Conservation (phyloP, 2,329 filamentous ascomycete species). For the Aspergillus carbonarius region DNA sequence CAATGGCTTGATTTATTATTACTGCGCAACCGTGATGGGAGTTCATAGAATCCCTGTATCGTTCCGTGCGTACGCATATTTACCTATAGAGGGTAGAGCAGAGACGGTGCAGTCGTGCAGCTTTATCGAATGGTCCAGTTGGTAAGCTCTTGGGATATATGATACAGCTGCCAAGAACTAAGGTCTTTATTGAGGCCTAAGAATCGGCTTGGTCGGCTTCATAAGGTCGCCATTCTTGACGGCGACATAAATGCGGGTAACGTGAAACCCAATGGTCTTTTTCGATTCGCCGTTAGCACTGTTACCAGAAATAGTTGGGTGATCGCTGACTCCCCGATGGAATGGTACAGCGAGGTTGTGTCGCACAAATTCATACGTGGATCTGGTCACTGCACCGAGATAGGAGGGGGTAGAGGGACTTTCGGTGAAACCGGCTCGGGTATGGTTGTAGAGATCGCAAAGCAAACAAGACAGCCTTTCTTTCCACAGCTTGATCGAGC, state of each 20-base stretch:
- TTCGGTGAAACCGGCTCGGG: conserved; percentile 11
- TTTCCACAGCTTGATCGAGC: background rate
- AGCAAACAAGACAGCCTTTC: background rate
- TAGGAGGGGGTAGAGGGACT: conserved; percentile 15
- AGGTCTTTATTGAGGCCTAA: background rate
- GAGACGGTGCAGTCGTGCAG: background rate
- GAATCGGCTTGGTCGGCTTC: background rate
- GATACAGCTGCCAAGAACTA: background rate
- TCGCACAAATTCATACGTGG: conserved; percentile 36
- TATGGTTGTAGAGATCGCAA: conserved; percentile 12
- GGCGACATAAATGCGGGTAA: background rate
- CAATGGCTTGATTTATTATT: no score
- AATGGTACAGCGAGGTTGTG: conserved; percentile 31
- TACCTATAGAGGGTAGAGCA: background rate
- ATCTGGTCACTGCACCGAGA: conserved; percentile 24
- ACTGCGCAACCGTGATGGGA: no score
- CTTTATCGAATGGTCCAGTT: background rate
- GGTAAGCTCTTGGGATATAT: background rate
- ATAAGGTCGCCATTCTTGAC: background rate
- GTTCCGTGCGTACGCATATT: background rate
- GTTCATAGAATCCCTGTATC: no score
- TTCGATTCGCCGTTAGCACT: conserved; percentile 16
- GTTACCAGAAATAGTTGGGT: conserved; percentile 14
- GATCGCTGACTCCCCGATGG: conserved; percentile 28
- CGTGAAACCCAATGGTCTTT: conserved; percentile 26